phyloP scores from a whole-genome alignment of 495 filamentous ascomycete genomes.

The Saxophila tyrrhenica region DNA sequence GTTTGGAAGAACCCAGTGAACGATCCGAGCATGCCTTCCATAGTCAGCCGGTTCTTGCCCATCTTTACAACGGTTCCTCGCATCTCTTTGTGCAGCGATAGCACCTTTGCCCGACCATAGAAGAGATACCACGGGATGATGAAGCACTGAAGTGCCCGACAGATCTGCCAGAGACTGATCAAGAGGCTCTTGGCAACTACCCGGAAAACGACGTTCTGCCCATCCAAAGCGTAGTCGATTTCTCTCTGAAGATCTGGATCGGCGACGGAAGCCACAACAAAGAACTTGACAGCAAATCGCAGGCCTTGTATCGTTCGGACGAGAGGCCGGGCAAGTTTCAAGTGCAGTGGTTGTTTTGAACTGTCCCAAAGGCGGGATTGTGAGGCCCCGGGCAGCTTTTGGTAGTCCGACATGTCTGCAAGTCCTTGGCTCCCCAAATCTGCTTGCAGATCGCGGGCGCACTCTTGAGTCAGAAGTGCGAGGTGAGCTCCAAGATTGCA shows the following conservation, averaged over 20 bases:
- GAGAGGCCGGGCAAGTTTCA: neutral
- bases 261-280: conserved; percentile 41
- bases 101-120: conserved; percentile 35
- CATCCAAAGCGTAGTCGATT: conserved; percentile 38
- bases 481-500: conserved; percentile 26
- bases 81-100: conserved; percentile 36
- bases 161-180: conserved; percentile 41
- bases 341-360: neutral
- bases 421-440: neutral
- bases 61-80: conserved; percentile 38
- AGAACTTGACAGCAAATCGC: conserved; percentile 40
- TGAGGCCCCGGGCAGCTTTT: neutral
- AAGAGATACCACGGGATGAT: conserved; percentile 41
- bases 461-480: neutral
- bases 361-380: neutral
- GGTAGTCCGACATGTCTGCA: neutral
- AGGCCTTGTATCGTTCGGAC: conserved; percentile 10
- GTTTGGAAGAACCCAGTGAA: conserved; percentile 39
- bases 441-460: neutral
- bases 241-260: conserved; percentile 51
- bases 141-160: conserved; percentile 25
- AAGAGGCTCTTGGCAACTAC: conserved; percentile 32
- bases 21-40: conserved; percentile 20
- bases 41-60: conserved; percentile 35
- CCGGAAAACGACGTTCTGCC: conserved; percentile 28